Evolutionary conservation across 192 early-diverging fungal genomes (phyloP).

Genomic region (Coemansia sp.): DNA sequence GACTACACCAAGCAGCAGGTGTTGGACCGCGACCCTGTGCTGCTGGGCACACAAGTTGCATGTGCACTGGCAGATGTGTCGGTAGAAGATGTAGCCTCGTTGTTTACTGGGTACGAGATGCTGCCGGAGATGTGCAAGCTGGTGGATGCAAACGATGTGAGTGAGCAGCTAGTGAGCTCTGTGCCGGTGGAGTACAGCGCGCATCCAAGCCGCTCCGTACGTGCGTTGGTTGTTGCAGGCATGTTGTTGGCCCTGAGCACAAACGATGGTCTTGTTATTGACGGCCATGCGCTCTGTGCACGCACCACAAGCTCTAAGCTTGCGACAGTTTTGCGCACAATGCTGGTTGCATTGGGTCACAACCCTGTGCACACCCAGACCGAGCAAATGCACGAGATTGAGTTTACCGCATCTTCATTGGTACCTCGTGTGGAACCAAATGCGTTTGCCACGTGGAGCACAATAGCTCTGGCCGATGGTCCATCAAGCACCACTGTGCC

Average conservation of each 20-base stretch:
- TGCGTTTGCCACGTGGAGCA: background rate
- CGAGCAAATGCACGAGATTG: background rate
- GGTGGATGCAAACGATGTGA: background rate
- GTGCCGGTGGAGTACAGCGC: constrained; percentile 7
- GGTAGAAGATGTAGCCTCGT: background rate
- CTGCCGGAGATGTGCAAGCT: background rate
- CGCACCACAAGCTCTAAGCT: background rate
- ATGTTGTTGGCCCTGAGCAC: constrained; percentile 1
- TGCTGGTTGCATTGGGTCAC: constrained; percentile 6
- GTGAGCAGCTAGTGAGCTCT: background rate
- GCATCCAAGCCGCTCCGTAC: constrained; percentile 13
- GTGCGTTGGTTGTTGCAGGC: background rate
- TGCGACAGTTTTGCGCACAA: background rate
- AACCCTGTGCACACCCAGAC: background rate
- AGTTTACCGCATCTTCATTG: background rate
- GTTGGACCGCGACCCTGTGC: constrained; percentile 17
- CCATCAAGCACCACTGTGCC: background rate
- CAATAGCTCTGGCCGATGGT: background rate
- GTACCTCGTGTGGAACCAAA: background rate
- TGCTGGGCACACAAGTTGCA: constrained; percentile 13
- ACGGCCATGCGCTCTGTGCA: background rate
- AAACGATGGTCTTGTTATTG: background rate
- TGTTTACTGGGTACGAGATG: background rate
- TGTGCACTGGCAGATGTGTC: background rate
- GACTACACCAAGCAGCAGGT: constrained; percentile 1